phyloP scores from a whole-genome alignment of 352 stramenopile genomes.

The Phytopythium ostracodes region DNA sequence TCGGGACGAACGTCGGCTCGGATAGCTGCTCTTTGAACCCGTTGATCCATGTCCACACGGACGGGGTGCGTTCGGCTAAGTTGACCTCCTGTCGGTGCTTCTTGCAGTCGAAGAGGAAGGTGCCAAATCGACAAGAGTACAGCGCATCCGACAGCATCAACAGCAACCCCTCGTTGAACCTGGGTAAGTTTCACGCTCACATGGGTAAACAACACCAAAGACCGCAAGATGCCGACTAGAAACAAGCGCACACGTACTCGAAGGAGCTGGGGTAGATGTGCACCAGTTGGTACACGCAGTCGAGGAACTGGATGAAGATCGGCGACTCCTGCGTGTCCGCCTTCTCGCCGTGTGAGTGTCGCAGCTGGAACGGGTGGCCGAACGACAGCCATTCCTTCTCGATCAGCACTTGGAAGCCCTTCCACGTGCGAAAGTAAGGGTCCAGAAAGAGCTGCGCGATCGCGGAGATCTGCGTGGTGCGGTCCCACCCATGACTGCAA shows the following conservation, averaged over 20 bases:
- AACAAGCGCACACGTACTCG: constrained; percentile 56
- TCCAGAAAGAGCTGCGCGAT: constrained; percentile 69
- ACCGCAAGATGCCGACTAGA: too few species aligned
- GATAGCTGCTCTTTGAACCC: constrained; percentile 61
- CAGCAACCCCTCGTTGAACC: constrained; percentile 93
- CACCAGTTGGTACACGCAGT: constrained; percentile 83
- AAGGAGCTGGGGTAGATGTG: constrained; percentile 95
- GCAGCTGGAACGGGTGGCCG: constrained; percentile 78
- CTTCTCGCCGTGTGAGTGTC: constrained; percentile 73
- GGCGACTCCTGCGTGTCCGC: constrained; percentile 76
- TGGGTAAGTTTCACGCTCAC: constrained; percentile 6
- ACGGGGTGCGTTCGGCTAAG: constrained; percentile 57
- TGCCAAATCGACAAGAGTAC: constrained; percentile 97
- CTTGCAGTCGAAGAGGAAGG: constrained; percentile 96
- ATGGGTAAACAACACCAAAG: neutral
- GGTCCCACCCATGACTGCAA: constrained; percentile 86
- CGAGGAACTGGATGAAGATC: constrained; percentile 85
- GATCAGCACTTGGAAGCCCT: constrained; percentile 75
- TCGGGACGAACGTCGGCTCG: constrained; percentile 46
- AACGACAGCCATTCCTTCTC: constrained; percentile 86
- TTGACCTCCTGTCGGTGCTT: constrained; percentile 60
- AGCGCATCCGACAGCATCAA: constrained; percentile 94
- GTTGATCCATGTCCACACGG: constrained; percentile 83
- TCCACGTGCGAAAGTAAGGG: constrained; percentile 76
- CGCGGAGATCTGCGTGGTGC: constrained; percentile 87